phyloP scores from a whole-genome alignment of 371 early-diverging fungal genomes.

The Mortierella polycephala region DNA sequence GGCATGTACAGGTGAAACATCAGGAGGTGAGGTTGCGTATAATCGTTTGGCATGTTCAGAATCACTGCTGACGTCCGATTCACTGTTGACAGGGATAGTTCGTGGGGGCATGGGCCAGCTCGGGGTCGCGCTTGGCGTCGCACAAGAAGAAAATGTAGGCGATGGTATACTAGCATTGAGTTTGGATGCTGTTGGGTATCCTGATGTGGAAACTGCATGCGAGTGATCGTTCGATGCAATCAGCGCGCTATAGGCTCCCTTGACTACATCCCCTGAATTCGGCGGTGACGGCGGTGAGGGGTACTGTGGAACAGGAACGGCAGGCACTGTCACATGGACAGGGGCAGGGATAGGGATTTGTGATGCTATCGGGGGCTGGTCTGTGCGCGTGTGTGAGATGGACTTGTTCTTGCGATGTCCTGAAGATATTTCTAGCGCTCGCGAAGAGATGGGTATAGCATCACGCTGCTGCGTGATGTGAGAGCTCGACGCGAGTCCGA shows the following conservation, averaged over 20 bases:
- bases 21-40: too few relatives aligned
- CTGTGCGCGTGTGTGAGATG: background rate
- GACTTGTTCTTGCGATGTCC: slow-evolving; percentile 12
- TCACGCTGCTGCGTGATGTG: slow-evolving; percentile 24
- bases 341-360: background rate
- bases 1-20: too few relatives aligned
- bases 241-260: too few relatives aligned
- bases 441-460: slow-evolving; percentile 40
- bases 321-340: background rate
- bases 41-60: too few relatives aligned
- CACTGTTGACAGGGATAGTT: too few relatives aligned
- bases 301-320: background rate
- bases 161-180: background rate
- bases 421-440: slow-evolving; percentile 17
- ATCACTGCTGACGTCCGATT: too few relatives aligned
- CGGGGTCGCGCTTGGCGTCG: background rate
- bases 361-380: background rate
- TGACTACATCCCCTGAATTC: too few relatives aligned
- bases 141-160: background rate
- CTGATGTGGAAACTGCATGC: background rate
- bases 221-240: background rate
- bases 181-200: background rate
- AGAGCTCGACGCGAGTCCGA: slow-evolving; percentile 26
- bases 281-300: background rate
- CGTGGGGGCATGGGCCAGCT: too few relatives aligned